Evolutionary conservation across 495 filamentous ascomycete genomes (phyloP).

Genomic region (Neurospora sp.): DNA sequence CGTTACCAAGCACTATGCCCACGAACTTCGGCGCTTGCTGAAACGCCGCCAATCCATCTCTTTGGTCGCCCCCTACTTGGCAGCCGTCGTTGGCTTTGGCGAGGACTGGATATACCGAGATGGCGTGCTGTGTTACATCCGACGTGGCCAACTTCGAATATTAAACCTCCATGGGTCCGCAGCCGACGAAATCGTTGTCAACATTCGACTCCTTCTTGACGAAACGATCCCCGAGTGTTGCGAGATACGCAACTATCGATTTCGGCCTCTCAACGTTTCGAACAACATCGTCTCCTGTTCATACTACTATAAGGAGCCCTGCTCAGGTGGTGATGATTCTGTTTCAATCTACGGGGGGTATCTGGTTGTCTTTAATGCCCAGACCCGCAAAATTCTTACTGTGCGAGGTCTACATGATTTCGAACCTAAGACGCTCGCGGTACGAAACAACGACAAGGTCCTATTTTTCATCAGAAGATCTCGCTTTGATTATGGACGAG

Average conservation of each 20-base stretch:
- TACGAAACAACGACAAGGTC: conserved; percentile 54
- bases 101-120: conserved; percentile 53
- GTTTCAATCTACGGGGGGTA: conserved; percentile 27
- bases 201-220: conserved; percentile 40
- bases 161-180: conserved; percentile 47
- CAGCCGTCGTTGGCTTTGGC: conserved; percentile 48
- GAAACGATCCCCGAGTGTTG: conserved; percentile 19
- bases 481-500: not conserved
- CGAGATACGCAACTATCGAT: conserved; percentile 30
- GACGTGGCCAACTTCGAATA: conserved; percentile 48
- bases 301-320: conserved; percentile 22
- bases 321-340: not conserved
- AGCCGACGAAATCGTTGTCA: conserved; percentile 47
- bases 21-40: conserved; percentile 48
- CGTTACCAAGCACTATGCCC: conserved; percentile 37
- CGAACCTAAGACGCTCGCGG: conserved; percentile 48
- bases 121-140: conserved; percentile 54
- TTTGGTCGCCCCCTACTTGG: conserved; percentile 51
- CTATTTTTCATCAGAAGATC: conserved; percentile 32
- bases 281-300: conserved; percentile 52
- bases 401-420: conserved; percentile 27
- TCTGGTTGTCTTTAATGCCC: conserved; percentile 52
- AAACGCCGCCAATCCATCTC: conserved; percentile 54
- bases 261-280: conserved; percentile 53
- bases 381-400: conserved; percentile 29